A percentile compares a stretch with the other conserved stretches of the same genome.
These are phyloP conservation scores for Lactuca saligna DNA, from an alignment of 129 eudicot species.

Conservation along the genomic window DNA sequence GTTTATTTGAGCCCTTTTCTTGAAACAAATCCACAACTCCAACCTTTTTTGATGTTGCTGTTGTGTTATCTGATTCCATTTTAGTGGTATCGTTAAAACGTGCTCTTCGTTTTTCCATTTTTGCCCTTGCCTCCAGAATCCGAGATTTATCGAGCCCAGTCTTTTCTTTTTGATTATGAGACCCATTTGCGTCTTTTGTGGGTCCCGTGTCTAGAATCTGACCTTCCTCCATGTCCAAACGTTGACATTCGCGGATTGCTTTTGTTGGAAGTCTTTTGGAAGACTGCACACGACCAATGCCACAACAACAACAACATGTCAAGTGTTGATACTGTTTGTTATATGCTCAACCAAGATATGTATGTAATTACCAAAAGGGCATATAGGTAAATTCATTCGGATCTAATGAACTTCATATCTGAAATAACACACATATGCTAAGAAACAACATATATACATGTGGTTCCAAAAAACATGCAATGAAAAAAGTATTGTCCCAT, in stretches of 20 bases:
- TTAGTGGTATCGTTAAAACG: slow-evolving; percentile 50
- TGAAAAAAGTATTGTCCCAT: slow-evolving; percentile 30
- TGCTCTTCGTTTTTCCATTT: slow-evolving; percentile 85
- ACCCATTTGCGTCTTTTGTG: slow-evolving; percentile 16
- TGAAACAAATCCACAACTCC: slow-evolving; percentile 15
- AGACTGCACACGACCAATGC: slow-evolving; percentile 51
- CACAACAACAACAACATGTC: slow-evolving; percentile 30
- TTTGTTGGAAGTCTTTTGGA: slow-evolving; percentile 32
- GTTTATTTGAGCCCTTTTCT: slow-evolving; percentile 31
- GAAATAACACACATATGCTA: neutral
- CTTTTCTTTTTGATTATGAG: slow-evolving; percentile 16
- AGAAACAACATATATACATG: neutral
- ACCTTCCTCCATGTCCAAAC: slow-evolving; percentile 57
- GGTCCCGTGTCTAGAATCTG: slow-evolving; percentile 38
- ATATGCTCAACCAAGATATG: slow-evolving; percentile 1
- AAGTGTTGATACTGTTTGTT: slow-evolving; percentile 1
- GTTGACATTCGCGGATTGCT: slow-evolving; percentile 18
- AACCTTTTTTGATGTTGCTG: slow-evolving; percentile 5
- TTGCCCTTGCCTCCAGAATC: slow-evolving; percentile 59
- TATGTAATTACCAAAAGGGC: neutral
- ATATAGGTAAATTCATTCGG: too few species aligned
- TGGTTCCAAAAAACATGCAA: slow-evolving; percentile 12
- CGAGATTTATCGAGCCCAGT: slow-evolving; percentile 40
- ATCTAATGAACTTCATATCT: too few species aligned
- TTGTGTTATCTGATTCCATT: slow-evolving; percentile 32